These are phyloP conservation scores for Nyctanthes arbortristis DNA, from an alignment of 257 asterid species.

Conservation along the genomic window DNA sequence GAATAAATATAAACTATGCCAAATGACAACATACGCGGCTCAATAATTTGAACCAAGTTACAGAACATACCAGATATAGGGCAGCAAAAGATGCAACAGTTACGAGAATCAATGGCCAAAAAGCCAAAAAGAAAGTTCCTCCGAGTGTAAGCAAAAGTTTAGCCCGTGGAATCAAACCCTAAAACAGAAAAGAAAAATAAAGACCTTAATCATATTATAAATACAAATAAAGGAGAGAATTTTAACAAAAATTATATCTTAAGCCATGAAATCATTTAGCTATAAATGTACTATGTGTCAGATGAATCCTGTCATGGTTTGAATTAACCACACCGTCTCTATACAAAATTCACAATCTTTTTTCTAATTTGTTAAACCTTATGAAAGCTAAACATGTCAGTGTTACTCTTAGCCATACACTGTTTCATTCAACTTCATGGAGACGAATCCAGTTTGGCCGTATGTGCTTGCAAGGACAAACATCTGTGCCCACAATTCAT, in stretches of 20 bases:
- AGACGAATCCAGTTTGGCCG: not conserved
- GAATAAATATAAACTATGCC: not conserved
- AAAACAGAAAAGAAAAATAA: slow-evolving; percentile 16
- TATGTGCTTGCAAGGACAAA: not conserved
- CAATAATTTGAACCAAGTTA: slow-evolving; percentile 7
- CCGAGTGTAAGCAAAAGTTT: slow-evolving; percentile 85
- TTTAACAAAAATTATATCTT: not conserved
- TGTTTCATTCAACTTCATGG: not conserved
- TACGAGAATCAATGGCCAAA: slow-evolving; percentile 83
- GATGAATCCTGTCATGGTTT: not conserved
- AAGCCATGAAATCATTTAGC: not conserved
- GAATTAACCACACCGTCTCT: not conserved
- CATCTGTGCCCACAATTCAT: not conserved
- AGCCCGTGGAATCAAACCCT: slow-evolving; percentile 96
- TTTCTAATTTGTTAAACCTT: not conserved
- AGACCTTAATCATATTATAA: not conserved
- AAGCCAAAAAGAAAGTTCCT: slow-evolving; percentile 81
- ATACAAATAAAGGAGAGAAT: not conserved
- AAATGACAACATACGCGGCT: not conserved
- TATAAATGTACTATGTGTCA: not conserved
- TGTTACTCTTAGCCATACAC: not conserved
- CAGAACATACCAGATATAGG: slow-evolving; percentile 68
- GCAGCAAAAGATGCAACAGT: slow-evolving; percentile 63
- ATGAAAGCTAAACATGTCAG: not conserved
- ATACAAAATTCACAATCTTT: not conserved